Base-by-base conservation (phyloP, 208 protist species). In the Trypanosoma avium region DNA sequence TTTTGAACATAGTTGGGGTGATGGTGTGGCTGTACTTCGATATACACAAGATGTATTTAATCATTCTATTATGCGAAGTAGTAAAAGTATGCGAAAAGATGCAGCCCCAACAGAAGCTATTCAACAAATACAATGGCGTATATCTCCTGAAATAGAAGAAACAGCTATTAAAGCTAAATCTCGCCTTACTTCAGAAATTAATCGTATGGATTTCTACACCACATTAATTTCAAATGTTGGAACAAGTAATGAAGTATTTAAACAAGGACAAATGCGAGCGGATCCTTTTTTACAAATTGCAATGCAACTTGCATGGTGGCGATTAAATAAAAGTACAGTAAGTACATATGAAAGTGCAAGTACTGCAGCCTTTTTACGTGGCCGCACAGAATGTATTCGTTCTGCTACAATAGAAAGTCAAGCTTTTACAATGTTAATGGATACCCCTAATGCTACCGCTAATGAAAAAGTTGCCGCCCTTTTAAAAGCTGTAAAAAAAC, bases 1-100 rank as follows among this genome's bases (percentile, higher is more conserved):
- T n/a, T 83, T 85, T 35, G 92, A 97, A 63, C 68, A 87, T 57
- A 86, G 82, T 49, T 94, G 88, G 86, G 81, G 82, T 17, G 88
- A 92, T 38, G 79, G 73, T 30, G 70, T 64, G 10, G 79, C 79
- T 13, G 84, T 94, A 36, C 78, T 75, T 13, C 81, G 85, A 3
- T 95, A 91, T 67, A 67, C 78, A 19, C 70, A 89, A 29, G 78
- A 88, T 53, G 86, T 94, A 4, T 86, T 78, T 43, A 70, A 90
- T 24, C 71, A 79, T 50, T 78, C 59, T 38, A 70, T 77, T 40
- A 66, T 70, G 62, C 73, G 76, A 70, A 43, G 60, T 15, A 69
- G 70, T 53, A 59, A 48, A 24, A 24, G 36, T 12, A 70, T 67
- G 64, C 26, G 40, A 58, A 48, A 46, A 56, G 40, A 70, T 48